Conservation (phyloP, 768 basidiomycete genomes). For the Pisolithus microcarpus region DNA sequence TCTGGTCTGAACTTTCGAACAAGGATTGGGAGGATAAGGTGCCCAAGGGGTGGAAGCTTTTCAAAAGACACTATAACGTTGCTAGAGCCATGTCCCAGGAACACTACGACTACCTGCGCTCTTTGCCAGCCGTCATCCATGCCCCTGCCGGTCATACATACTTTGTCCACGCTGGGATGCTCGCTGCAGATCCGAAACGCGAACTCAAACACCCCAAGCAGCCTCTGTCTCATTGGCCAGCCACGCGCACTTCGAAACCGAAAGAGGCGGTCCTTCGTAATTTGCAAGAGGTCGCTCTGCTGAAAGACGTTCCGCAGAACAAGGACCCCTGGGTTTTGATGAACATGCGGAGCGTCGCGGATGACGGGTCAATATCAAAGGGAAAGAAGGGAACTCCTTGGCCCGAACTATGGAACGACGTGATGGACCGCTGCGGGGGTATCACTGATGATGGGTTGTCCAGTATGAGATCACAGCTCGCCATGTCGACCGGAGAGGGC, state of each 20-base stretch:
- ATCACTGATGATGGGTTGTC: conserved; percentile 21
- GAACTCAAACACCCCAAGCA: conserved; percentile 47
- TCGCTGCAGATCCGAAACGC: conserved; percentile 61
- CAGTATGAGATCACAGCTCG: conserved; percentile 13
- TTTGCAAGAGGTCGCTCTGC: conserved; percentile 62
- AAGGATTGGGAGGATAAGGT: conserved; percentile 43
- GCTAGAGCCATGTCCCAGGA: conserved; percentile 57
- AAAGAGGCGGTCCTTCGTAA: conserved; percentile 33
- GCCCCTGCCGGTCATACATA: conserved; percentile 67
- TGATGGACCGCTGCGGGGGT: conserved; percentile 54
- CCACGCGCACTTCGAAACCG: conserved; percentile 19
- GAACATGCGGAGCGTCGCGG: conserved; percentile 32
- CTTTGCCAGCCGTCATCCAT: conserved; percentile 70
- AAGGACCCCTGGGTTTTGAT: conserved; percentile 63
- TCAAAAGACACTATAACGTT: conserved; percentile 69
- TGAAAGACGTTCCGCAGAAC: conserved; percentile 70
- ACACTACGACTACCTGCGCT: conserved; percentile 65
- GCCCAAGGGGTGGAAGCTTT: conserved; percentile 67
- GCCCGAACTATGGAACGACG: conserved; percentile 66
- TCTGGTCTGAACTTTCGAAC: conserved; percentile 34
- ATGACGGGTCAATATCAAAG: conserved; percentile 29
- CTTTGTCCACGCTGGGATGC: conserved; percentile 78
- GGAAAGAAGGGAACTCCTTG: conserved; percentile 55
- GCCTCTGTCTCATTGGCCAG: conserved; percentile 63
- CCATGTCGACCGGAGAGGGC: conserved; percentile 6